phyloP scores from a whole-genome alignment of 257 asterid species.

The Penstemon davidsonii region DNA sequence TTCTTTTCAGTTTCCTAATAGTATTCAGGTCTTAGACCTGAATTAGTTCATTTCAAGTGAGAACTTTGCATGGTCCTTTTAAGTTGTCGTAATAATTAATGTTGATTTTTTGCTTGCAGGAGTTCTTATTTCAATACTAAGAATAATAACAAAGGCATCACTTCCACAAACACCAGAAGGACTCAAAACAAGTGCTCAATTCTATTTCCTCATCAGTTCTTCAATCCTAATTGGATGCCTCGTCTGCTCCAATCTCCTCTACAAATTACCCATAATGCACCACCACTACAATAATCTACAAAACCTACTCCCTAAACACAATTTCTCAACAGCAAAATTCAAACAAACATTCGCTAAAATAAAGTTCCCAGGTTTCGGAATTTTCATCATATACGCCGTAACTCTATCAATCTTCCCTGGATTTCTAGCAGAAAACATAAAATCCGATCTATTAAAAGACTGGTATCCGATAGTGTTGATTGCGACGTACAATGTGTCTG shows the following conservation, averaged over 20 bases:
- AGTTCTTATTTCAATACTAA: constrained; percentile 50
- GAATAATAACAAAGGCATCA: constrained; percentile 72
- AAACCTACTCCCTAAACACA: constrained; percentile 6
- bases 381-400: constrained; percentile 60
- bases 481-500: constrained; percentile 53
- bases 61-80: too few species aligned
- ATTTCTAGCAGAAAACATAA: constrained; percentile 57
- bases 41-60: neutral
- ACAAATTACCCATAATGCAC: constrained; percentile 54
- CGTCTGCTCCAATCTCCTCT: constrained; percentile 55
- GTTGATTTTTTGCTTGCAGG: constrained; percentile 39
- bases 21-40: too few species aligned
- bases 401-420: constrained; percentile 82
- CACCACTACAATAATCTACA: constrained; percentile 34
- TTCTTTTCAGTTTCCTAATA: too few species aligned
- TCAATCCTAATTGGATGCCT: constrained; percentile 47
- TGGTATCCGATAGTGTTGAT: constrained; percentile 74
- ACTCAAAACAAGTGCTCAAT: constrained; percentile 61
- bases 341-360: constrained; percentile 38
- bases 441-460: constrained; percentile 49
- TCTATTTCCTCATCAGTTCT: constrained; percentile 59
- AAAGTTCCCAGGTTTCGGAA: constrained; percentile 60
- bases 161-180: constrained; percentile 72
- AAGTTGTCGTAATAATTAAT: neutral
- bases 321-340: constrained; percentile 32